phyloP scores from a whole-genome alignment of 306 rosid species.

The Quercus ilex region DNA sequence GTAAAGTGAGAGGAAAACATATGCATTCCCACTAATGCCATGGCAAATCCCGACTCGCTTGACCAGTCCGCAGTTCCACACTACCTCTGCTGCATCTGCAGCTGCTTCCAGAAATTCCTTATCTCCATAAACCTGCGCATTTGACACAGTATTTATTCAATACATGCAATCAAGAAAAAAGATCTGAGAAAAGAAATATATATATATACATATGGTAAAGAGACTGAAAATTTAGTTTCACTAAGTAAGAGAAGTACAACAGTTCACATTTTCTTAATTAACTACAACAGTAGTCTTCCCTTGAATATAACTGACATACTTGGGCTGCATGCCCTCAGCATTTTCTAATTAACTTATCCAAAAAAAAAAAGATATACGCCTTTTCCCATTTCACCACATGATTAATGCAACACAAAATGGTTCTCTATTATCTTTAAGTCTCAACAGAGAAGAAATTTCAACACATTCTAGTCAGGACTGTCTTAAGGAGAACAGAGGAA shows the following conservation, averaged over 20 bases:
- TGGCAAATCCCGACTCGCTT: conserved; percentile 64
- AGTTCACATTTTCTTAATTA: background rate
- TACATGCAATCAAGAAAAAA: background rate
- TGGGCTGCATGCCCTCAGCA: too few species aligned
- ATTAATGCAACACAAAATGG: background rate
- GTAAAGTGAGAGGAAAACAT: conserved; percentile 57
- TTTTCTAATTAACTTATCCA: too few species aligned
- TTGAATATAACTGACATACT: background rate
- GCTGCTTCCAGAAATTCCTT: conserved; percentile 61
- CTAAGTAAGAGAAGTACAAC: background rate
- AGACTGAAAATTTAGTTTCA: background rate
- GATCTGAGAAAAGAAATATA: background rate
- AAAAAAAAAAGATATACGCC: too few species aligned
- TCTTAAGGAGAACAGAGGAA: background rate
- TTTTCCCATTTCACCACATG: too few species aligned
- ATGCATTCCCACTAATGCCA: conserved; percentile 71
- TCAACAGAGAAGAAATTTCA: background rate
- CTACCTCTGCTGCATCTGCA: conserved; percentile 53
- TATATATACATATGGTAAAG: background rate
- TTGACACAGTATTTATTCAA: background rate
- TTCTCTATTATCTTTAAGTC: background rate
- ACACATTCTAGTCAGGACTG: background rate
- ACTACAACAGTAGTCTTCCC: background rate
- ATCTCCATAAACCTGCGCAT: conserved; percentile 49
- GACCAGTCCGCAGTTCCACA: conserved; percentile 60